Percentiles rank a stretch among this genome's conserved stretches.
Conservation (phyloP, 805 yeast genomes). For the Tetrapisispora arboricola region DNA sequence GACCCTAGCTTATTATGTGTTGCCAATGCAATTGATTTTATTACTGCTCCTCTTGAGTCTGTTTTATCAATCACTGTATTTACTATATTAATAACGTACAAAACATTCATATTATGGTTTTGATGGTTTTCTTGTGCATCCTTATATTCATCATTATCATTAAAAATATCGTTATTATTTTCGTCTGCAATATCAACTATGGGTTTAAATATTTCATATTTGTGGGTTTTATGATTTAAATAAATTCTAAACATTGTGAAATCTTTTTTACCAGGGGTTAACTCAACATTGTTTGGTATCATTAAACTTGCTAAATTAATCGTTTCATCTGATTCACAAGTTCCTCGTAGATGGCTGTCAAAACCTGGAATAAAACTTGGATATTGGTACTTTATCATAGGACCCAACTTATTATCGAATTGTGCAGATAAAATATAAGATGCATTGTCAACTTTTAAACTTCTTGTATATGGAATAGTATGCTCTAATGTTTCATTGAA, state of each 20-base stretch:
- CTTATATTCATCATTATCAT: slow-evolving; percentile 4
- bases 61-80: slow-evolving; percentile 35
- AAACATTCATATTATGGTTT: slow-evolving; percentile 27
- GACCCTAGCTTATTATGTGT: slow-evolving; percentile 44
- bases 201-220: slow-evolving; percentile 21
- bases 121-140: slow-evolving; percentile 3
- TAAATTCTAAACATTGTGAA: slow-evolving; percentile 47
- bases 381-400: slow-evolving; percentile 49
- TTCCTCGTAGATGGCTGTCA: slow-evolving; percentile 10
- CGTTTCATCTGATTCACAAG: slow-evolving; percentile 4
- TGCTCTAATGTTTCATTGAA: background rate
- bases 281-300: slow-evolving; percentile 53
- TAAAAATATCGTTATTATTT: background rate
- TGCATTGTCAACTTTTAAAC: slow-evolving; percentile 28
- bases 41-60: slow-evolving; percentile 47
- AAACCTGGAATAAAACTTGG: slow-evolving; percentile 38
- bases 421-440: slow-evolving; percentile 60
- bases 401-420: slow-evolving; percentile 71
- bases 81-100: slow-evolving; percentile 49
- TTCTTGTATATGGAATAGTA: slow-evolving; percentile 16
- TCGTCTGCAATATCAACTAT: background rate
- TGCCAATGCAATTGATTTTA: slow-evolving; percentile 49
- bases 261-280: slow-evolving; percentile 41
- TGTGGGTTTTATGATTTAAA: slow-evolving; percentile 20
- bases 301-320: slow-evolving; percentile 40